phyloP scores from a whole-genome alignment of 2,329 filamentous ascomycete genomes.

The Pyrenophora tritici-repentis region DNA sequence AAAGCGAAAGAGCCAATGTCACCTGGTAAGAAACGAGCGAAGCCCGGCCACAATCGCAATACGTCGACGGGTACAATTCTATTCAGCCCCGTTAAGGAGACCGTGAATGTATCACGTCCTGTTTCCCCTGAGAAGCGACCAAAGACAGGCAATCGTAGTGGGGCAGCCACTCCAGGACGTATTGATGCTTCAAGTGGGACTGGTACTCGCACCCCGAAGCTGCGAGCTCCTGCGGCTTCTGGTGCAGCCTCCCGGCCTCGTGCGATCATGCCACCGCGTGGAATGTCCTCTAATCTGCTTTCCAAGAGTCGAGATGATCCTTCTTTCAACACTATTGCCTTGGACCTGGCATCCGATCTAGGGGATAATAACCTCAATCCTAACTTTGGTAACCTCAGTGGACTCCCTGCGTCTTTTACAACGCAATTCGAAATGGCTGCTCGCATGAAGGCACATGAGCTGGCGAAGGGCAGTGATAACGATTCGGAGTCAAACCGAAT shows the following conservation, averaged over 20 bases:
- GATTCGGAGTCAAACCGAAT: conserved; percentile 50
- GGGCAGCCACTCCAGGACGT: conserved; percentile 41
- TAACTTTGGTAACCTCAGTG: conserved; percentile 65
- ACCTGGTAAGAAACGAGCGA: conserved; percentile 34
- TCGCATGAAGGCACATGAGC: conserved; percentile 28
- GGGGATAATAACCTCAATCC: conserved; percentile 65
- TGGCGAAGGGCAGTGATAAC: conserved; percentile 29
- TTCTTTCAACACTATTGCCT: conserved; percentile 65
- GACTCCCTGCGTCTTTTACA: conserved; percentile 75
- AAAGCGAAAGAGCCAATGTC: conserved; percentile 41
- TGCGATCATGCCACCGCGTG: conserved; percentile 52
- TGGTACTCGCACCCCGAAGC: conserved; percentile 51
- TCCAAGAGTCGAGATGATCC: conserved; percentile 58
- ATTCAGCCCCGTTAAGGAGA: conserved; percentile 67
- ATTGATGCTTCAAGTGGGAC: conserved; percentile 23
- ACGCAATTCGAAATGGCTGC: conserved; percentile 61
- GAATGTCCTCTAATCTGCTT: conserved; percentile 59
- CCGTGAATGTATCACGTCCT: conserved; percentile 44
- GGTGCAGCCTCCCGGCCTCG: conserved; percentile 39
- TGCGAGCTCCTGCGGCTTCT: conserved; percentile 32
- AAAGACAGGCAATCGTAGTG: conserved; percentile 39
- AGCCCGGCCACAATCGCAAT: conserved; percentile 69
- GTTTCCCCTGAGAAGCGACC: conserved; percentile 38
- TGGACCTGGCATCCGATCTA: conserved; percentile 75
- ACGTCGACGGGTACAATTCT: conserved; percentile 82